A percentile compares a stretch with the other conserved stretches of the same genome.
These are phyloP conservation scores for Populus alba DNA, from an alignment of 345 rosid species.

Conservation along the genomic window DNA sequence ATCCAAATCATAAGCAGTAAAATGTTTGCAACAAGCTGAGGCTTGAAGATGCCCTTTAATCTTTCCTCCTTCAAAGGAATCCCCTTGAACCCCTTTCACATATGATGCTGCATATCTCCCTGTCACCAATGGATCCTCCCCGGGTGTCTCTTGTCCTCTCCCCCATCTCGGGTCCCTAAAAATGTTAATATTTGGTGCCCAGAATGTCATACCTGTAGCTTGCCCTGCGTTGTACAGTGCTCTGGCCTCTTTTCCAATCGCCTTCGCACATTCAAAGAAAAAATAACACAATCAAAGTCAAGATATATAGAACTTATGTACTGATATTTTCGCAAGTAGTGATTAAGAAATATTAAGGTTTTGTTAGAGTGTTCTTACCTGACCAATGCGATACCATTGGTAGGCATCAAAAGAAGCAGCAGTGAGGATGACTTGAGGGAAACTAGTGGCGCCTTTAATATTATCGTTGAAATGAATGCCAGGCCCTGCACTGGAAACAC, in stretches of 20 bases:
- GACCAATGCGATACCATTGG: conserved; percentile 85
- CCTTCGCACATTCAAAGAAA: conserved; percentile 2
- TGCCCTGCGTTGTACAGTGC: conserved; percentile 34
- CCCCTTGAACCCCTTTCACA: conserved; percentile 34
- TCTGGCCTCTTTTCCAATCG: conserved; percentile 29
- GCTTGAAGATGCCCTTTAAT: conserved; percentile 30
- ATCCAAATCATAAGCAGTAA: conserved; percentile 34
- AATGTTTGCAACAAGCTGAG: conserved; percentile 35
- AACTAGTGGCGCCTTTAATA: conserved; percentile 70
- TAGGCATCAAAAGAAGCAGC: conserved; percentile 74
- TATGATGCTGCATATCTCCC: conserved; percentile 29
- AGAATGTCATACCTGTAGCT: conserved; percentile 30
- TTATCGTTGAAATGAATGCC: conserved; percentile 60
- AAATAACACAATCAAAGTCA: background rate
- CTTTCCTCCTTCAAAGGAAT: conserved; percentile 29
- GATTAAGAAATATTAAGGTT: background rate
- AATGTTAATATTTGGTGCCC: conserved; percentile 34
- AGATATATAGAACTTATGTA: background rate
- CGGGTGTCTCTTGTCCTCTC: conserved; percentile 35
- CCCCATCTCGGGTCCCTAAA: conserved; percentile 41
- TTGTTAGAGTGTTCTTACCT: conserved; percentile 27
- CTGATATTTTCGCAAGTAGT: background rate
- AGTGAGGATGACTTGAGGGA: conserved; percentile 81
- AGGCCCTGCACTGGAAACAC: conserved; percentile 62
- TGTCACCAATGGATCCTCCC: conserved; percentile 29